phyloP scores from a whole-genome alignment of 176 grass and related monocot genomes.

The Ensete ventricosum region DNA sequence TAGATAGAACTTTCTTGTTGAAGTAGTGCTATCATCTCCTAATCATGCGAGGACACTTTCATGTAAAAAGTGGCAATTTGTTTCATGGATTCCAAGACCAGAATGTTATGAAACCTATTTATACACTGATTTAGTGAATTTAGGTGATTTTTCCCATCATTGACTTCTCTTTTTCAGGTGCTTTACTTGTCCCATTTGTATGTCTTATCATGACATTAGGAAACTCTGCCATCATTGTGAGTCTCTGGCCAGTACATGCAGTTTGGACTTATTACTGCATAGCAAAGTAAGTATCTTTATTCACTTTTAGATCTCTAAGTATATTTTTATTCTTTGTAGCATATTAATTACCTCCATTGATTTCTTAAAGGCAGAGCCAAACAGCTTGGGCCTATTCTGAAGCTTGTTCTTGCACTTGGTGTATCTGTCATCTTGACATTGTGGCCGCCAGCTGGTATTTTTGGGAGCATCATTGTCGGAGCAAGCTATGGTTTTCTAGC shows the following conservation, averaged over 20 bases:
- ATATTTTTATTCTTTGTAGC: conserved; percentile 12
- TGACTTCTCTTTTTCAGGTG: conserved; percentile 29
- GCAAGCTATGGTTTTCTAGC: conserved; percentile 77
- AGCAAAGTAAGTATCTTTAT: conserved; percentile 48
- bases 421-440: conserved; percentile 37
- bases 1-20: neutral
- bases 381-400: conserved; percentile 67
- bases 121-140: neutral
- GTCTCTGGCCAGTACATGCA: conserved; percentile 83
- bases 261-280: conserved; percentile 83
- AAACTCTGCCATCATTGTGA: conserved; percentile 64
- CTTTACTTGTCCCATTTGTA: conserved; percentile 62
- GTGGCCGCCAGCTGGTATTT: conserved; percentile 56
- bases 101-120: neutral
- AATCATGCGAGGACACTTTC: neutral
- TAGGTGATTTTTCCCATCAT: neutral
- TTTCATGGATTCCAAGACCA: neutral
- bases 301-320: conserved; percentile 4
- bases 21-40: neutral
- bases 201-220: conserved; percentile 80
- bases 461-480: conserved; percentile 54
- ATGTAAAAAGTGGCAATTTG: too few species aligned
- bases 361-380: conserved; percentile 71
- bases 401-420: conserved; percentile 59
- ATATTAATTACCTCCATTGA: conserved; percentile 22